Base-by-base conservation (phyloP, 257 asterid species). In the Ilex asprella region DNA sequence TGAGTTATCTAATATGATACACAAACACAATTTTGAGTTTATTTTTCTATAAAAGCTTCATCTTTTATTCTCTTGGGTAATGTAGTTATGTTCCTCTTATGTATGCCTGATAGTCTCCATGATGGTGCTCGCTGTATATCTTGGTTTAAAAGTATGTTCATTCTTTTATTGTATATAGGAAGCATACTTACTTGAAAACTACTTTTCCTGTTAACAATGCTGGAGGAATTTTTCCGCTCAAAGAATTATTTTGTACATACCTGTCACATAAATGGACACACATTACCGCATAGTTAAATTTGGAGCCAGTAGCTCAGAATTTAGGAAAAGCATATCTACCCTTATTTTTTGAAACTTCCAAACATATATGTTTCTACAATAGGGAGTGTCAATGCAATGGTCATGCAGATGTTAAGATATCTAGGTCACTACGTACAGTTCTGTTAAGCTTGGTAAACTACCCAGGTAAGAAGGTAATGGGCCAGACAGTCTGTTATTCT, bases 231-330 rank as follows among this genome's bases (percentile, higher is more conserved):
- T 82, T 85, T 53, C 96, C 96, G 41, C 82, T 76, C 65, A 92
- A 74, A 55, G 95, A 83, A 85, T 92, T 92, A 84, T 89, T 82
- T 80, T 84, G 89, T 44, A 92, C 60, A 68, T 82, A 67, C 84
- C 99, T 89, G 89, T 68, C 70, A 65, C 39, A 53, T 49, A 58
- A 3, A 71, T 51, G 41, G 64, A 31, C 30, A 61, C 8, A 35
- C 1, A 35, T 35, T 35, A 35, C 41, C 2, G 41, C 8, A 8
- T 0, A 35, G 41, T 35, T 4, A 35, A 35, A 35, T 35, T 35
- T 35, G 41, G 41, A 35, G 41, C 8, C 5, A 35, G 5, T 35
- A 8, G 8, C 41, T 35, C 41, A 35, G 8, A 6, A 52, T 59
- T 41, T 60, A 59, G 29, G 16, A 27, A 31, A 61, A 32, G 51